Conservation (phyloP, 495 filamentous ascomycete genomes). For the Evernia prunastri region DNA sequence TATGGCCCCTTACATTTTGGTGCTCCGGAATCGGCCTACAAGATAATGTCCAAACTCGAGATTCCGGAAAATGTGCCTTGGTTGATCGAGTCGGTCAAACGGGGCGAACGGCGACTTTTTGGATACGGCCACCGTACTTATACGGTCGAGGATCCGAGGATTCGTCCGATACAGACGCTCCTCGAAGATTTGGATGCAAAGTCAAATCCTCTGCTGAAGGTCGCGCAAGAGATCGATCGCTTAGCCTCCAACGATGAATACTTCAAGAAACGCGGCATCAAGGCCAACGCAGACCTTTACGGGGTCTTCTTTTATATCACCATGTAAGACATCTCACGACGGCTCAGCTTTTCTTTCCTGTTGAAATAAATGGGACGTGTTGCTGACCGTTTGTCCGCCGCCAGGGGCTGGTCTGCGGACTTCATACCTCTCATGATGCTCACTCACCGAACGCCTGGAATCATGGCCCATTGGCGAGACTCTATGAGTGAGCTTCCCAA, state of each 20-base stretch:
- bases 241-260: conserved; percentile 46
- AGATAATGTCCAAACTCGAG: conserved; percentile 41
- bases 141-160: conserved; percentile 47
- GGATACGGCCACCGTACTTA: conserved; percentile 58
- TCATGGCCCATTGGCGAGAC: conserved; percentile 43
- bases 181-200: conserved; percentile 36
- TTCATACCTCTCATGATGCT: conserved; percentile 37
- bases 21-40: conserved; percentile 51
- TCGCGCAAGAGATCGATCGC: conserved; percentile 46
- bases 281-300: conserved; percentile 54
- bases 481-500: conserved; percentile 32
- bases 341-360: neutral
- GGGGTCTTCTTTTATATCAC: conserved; percentile 51
- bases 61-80: conserved; percentile 39
- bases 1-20: conserved; percentile 55
- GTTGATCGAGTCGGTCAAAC: conserved; percentile 47
- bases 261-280: conserved; percentile 42
- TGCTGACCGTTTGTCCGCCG: neutral
- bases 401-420: conserved; percentile 34
- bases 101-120: conserved; percentile 46
- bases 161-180: conserved; percentile 42
- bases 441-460: conserved; percentile 33
- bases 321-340: conserved; percentile 33
- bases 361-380: neutral
- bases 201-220: conserved; percentile 41